Evolutionary conservation across 2,329 filamentous ascomycete genomes (phyloP), one percentile per base, ranked within the genome.

Genomic region (Aspergillus bombycis): DNA sequence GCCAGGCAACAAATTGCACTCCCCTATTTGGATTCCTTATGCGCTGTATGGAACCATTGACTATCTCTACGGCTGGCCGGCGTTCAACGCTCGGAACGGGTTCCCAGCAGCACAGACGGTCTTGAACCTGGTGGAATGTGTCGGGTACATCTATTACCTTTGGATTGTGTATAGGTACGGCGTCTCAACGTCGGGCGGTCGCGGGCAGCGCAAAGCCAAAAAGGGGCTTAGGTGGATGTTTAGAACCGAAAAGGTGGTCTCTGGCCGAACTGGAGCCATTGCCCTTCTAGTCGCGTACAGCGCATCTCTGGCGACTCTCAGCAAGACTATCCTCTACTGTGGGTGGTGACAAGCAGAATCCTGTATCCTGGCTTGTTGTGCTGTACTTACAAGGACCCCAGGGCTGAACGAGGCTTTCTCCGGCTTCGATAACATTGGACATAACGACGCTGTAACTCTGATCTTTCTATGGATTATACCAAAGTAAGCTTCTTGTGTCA

Each of bases 31-130:
- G 85, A 81, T 79, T 34, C 92, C 91, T 0, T 97, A 97, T 79
- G 87, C 85, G 72, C 86, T 96, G 1, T 96, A 97, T 80, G 91
- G 90, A 62, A 81, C 84, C 57, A 83, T 96, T 68, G 93, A 97
- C 78, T 83, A 93, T 76, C 83, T 94, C 36, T 97, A 97, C 80
- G 92, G 93, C 46, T 89, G 85, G 82, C 88, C 89, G 70, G 89
- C 90, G 4, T 92, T 85, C 75, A 80, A 91, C 65, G 83, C 83
- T 19, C 77, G 83, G 26, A 88, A 89, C 74, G 92, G 93, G 41
- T 97, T 96, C 79, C 91, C 91, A 0, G 86, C 84, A 48, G 92
- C 92, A 43, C 93, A 96, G 82, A 85, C 85, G 32, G 71, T 82
- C 8, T 74, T 94, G 67, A 95, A 94, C 73, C 76, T 86, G 8